phyloP scores from a whole-genome alignment of 768 basidiomycete genomes.

The Rhodocollybia butyracea region DNA sequence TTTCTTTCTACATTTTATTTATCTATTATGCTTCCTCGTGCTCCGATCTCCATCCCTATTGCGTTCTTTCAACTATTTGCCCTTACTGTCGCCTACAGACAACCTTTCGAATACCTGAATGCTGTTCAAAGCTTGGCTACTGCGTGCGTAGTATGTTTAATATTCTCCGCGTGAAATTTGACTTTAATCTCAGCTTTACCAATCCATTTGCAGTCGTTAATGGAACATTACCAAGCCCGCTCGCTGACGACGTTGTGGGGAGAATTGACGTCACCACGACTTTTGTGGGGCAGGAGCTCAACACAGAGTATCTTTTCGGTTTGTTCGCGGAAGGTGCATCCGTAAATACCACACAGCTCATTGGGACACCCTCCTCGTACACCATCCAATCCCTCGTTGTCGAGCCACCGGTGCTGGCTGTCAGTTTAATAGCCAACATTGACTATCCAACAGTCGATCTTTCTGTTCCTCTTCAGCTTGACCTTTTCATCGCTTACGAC shows the following conservation, averaged over 20 bases:
- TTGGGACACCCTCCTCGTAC: not conserved
- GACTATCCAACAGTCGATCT: constrained; percentile 5
- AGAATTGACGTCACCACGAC: constrained; percentile 5
- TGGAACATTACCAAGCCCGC: not conserved
- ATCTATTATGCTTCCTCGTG: not conserved
- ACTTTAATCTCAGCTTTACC: not conserved
- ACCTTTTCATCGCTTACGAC: constrained; percentile 5
- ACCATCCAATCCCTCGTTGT: constrained; percentile 5
- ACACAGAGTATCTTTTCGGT: constrained; percentile 9
- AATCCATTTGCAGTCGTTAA: not conserved
- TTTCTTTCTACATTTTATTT: too few species aligned
- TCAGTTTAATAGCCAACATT: not conserved
- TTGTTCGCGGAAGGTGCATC: constrained; percentile 1
- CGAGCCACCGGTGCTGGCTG: constrained; percentile 1
- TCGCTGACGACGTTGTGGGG: constrained; percentile 1
- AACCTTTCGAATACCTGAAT: not conserved
- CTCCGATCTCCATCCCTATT: not conserved
- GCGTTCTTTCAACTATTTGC: not conserved
- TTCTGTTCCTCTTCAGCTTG: constrained; percentile 6
- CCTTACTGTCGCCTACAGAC: not conserved
- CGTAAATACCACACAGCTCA: constrained; percentile 8
- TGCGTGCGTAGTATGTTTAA: not conserved
- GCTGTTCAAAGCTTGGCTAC: not conserved
- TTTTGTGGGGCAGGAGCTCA: constrained; percentile 1
- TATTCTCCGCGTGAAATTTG: not conserved